Conservation (phyloP, 2,329 filamentous ascomycete genomes). For the Colletotrichum sp. region DNA sequence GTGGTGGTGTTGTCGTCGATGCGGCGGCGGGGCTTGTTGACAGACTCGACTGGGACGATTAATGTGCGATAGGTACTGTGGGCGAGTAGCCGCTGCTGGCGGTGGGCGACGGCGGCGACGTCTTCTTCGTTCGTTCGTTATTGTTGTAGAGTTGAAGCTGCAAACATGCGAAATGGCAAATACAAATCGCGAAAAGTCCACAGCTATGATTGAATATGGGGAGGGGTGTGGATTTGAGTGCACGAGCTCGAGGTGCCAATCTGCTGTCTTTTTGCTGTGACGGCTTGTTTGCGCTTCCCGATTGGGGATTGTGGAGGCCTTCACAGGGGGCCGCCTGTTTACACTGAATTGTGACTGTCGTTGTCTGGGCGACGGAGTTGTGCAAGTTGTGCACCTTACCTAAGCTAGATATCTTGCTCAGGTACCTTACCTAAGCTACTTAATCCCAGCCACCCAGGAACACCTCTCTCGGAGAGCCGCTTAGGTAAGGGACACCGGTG, state of each 20-base stretch:
- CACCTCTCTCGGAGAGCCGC: not conserved
- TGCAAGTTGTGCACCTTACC: not conserved
- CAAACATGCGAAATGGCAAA: not conserved
- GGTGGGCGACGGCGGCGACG: constrained; percentile 26
- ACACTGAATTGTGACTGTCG: not conserved
- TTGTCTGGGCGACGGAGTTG: constrained; percentile 7
- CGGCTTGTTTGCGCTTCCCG: constrained; percentile 21
- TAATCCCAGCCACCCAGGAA: not conserved
- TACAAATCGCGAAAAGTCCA: not conserved
- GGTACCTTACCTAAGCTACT: not conserved
- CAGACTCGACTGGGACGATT: constrained; percentile 9
- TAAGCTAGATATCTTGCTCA: not conserved
- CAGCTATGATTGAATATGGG: constrained; percentile 17
- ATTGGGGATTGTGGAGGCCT: constrained; percentile 14
- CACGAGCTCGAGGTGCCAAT: not conserved
- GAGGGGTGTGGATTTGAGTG: constrained; percentile 19
- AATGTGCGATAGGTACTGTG: constrained; percentile 39
- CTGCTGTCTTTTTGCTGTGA: not conserved
- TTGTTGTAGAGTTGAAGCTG: constrained; percentile 24
- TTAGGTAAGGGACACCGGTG: not conserved
- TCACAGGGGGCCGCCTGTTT: constrained; percentile 6
- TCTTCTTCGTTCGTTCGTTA: not conserved
- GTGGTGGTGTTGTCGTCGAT: constrained; percentile 28
- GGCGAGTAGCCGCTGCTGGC: constrained; percentile 32
- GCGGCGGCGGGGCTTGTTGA: not conserved